phyloP scores from a whole-genome alignment of 768 basidiomycete genomes.

The Mycena indigotica region DNA sequence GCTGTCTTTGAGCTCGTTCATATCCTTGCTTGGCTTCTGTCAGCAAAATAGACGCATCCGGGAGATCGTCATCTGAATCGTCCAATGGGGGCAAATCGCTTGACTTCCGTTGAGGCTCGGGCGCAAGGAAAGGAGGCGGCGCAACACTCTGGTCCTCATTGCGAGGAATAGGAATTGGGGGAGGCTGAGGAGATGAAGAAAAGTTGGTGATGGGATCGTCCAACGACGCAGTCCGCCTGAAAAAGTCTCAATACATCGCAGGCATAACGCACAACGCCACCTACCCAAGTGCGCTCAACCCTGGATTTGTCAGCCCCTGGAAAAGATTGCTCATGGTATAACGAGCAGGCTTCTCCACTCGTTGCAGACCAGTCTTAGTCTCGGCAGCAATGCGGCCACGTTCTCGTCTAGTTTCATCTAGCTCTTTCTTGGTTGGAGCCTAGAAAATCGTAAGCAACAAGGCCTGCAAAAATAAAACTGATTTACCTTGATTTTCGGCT shows the following conservation, averaged over 20 bases:
- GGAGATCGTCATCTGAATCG: conserved; percentile 15
- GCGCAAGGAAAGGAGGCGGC: not conserved
- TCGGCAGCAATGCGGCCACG: conserved; percentile 18
- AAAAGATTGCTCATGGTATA: not conserved
- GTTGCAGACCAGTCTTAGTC: conserved; percentile 11
- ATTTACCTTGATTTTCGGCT: conserved; percentile 16
- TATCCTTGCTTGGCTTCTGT: not conserved
- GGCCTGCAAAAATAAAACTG: no score
- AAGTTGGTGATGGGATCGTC: not conserved
- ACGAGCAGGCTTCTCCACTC: not conserved
- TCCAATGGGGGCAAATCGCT: conserved; percentile 9
- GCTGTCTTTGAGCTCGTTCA: conserved; percentile 8
- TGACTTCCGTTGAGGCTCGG: not conserved
- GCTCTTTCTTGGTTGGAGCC: conserved; percentile 24
- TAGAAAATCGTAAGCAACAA: not conserved
- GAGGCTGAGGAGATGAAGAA: not conserved
- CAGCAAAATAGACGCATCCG: conserved; percentile 15
- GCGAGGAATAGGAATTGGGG: not conserved
- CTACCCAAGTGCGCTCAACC: not conserved
- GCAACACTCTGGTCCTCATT: not conserved
- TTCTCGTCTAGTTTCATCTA: conserved; percentile 16
- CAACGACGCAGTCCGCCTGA: not conserved
- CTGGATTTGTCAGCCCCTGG: not conserved
- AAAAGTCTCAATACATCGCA: not conserved
- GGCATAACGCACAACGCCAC: not conserved